Evolutionary conservation across 2,329 filamentous ascomycete species (phyloP).

Genomic region (Aspergillus udagawae): DNA sequence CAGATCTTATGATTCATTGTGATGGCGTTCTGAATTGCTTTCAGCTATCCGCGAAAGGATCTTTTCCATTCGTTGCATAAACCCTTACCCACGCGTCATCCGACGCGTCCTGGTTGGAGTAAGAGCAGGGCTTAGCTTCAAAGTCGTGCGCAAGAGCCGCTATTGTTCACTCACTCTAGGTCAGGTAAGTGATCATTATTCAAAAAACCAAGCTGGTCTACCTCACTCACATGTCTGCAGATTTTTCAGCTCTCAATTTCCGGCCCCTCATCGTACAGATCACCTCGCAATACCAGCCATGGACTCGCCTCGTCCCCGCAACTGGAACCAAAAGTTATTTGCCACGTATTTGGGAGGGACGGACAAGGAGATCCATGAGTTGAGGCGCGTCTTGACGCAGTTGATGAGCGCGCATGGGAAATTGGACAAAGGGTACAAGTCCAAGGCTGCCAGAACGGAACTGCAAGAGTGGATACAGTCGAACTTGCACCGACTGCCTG

Average conservation of each 20-base stretch:
- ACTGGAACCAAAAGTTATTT: slow-evolving; percentile 1
- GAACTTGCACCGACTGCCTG: background rate
- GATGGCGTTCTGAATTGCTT: background rate
- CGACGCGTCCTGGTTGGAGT: background rate
- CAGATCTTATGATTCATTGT: background rate
- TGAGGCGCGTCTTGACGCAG: background rate
- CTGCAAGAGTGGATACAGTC: background rate
- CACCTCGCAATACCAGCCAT: background rate
- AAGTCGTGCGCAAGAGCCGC: background rate
- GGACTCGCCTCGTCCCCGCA: background rate
- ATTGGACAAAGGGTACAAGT: background rate
- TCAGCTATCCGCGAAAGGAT: background rate
- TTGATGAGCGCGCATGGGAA: background rate
- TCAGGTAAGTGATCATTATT: background rate
- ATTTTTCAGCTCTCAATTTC: background rate
- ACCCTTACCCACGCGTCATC: background rate
- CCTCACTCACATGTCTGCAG: background rate
- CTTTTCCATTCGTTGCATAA: background rate
- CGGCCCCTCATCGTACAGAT: background rate
- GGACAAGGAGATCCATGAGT: background rate
- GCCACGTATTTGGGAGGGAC: background rate
- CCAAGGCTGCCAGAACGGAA: background rate
- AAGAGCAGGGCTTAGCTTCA: background rate
- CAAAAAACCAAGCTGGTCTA: background rate
- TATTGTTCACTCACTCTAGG: background rate